These are phyloP conservation scores for Globisporangium perplexum DNA, from an alignment of 352 stramenopile species.

Conservation along the genomic window DNA sequence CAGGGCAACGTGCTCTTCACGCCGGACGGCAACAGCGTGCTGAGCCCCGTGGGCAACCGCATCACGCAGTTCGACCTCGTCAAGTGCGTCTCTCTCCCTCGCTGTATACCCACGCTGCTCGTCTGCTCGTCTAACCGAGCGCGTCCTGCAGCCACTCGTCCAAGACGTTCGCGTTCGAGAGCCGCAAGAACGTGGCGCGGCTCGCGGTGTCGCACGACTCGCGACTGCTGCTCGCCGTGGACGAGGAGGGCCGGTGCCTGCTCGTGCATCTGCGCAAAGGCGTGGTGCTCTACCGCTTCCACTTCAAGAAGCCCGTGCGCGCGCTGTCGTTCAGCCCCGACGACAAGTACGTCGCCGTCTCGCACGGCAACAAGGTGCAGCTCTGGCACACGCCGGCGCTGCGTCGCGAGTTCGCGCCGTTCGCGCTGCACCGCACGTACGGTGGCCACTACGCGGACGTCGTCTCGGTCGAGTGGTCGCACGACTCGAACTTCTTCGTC, in stretches of 20 bases:
- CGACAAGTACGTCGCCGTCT: conserved; percentile 84
- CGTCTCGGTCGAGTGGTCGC: conserved; percentile 79
- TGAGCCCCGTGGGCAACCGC: conserved; percentile 92
- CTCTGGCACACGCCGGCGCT: conserved; percentile 86
- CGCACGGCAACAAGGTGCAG: conserved; percentile 89
- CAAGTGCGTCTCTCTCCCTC: conserved; percentile 52
- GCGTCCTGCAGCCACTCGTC: conserved; percentile 61
- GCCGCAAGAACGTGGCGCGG: conserved; percentile 85
- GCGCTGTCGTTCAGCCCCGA: conserved; percentile 88
- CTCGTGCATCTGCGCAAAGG: conserved; percentile 88
- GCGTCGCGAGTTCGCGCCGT: conserved; percentile 88
- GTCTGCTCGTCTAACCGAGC: background rate
- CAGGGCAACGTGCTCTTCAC: conserved; percentile 93
- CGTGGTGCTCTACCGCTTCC: conserved; percentile 91
- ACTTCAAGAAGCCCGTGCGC: conserved; percentile 90
- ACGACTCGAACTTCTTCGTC: conserved; percentile 89
- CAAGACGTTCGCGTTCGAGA: conserved; percentile 89
- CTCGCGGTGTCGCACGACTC: conserved; percentile 89
- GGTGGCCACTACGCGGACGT: conserved; percentile 88
- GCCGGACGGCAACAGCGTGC: conserved; percentile 88
- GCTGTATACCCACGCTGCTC: no score
- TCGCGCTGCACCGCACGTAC: conserved; percentile 86
- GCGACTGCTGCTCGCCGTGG: conserved; percentile 84
- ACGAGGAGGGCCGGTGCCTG: conserved; percentile 87
- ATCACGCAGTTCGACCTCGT: conserved; percentile 94